Base-by-base conservation (phyloP, 202 grass and related monocot species). In the Dendrocalamus latiflorus region DNA sequence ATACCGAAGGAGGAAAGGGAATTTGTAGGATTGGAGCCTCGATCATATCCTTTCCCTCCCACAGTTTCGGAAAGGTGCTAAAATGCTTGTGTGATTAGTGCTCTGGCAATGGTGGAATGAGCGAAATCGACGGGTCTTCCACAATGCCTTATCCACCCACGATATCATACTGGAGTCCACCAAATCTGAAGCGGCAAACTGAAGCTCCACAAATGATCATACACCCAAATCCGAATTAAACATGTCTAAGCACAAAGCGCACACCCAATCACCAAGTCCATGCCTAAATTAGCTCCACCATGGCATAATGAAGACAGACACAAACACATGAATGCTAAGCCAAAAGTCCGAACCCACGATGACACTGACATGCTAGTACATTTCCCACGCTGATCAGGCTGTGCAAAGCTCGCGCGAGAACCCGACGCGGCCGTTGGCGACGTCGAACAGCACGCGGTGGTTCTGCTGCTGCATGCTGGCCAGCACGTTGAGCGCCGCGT, bases 381-480 rank as follows among this genome's bases (percentile, higher is more conserved):
- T 7, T 48, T 28, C 5, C 1, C 38, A 1, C 26, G 2, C 7
- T 14, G 38, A 39, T 48, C 72, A 85, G 37, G 47, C 51, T 15
- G 79, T 91, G 72, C 94, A 97, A 3, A 76, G 51, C 81, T 94
- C 94, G 55, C 91, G 91, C 5, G 90, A 76, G 90, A 92, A 92
- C 15, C 94, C 91, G 26, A 97, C 84, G 8, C 88, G 75, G 39
- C 59, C 49, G 3, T 89, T 89, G 64, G 86, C 89, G 8, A 86
- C 64, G 83, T 97, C 94, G 53, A 97, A 88, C 72, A 94, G 66
- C 49, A 94, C 88, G 16, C 94, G 85, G 50, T 92, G 90, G 86
- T 97, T 97, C 83, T 94, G 94, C 86, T 94, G 91, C 86, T 94
- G 91, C 83, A 97, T 84, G 85, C 83, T 97, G 11, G 90, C 91